Base-by-base conservation (phyloP, 176 grass and related monocot genomes). In the Secale cereale region DNA sequence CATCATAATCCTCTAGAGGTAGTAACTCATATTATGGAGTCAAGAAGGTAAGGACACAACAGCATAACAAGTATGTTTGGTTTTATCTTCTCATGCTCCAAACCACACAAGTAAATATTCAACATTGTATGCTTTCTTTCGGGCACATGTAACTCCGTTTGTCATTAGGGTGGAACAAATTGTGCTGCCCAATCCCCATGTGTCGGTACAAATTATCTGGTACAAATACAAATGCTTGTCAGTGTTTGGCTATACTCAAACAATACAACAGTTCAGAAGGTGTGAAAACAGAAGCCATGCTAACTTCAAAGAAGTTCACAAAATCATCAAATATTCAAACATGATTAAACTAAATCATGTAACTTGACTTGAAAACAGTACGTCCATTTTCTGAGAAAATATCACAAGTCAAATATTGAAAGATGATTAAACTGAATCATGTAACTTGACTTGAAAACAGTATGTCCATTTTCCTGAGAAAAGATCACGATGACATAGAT, bases 41-140 rank as follows among this genome's bases (percentile, higher is more conserved):
- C 68, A 45, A 45, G 22, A 71, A 41, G 6, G 45, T 7, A 64
- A 46, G 15, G 9, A 43, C 35, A 45, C 12, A 45, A 14, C 43
- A 13, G 13, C 43, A 45, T 9, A 64, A 79, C 8, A 25, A 28
- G 19, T 64, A 36, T 45, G 59, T 46, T 80, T 39, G 12, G n/a
- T 80, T 80, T 41, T 66, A n/a, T 30, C 3, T 46, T 66, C 41
- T 80, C 78, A 27, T 66, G 62, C 61, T 67, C 40, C 10, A 80
- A 66, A 64, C 27, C 37, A 48, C 60, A 67, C 3, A 46, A n/a
- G 39, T 45, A 25, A 73, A 73, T 41, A 48, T 80, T 45, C 39
- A 45, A 41, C 61, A 19, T 2, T 59, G 8, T 74, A 48, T 74
- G 40, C 39, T 74, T 74, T 74, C 70, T 74, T 28, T 48, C 41